Evolutionary conservation across 208 protist genomes (phyloP).

Genomic region (Acanthamoeba rhysodes): DNA sequence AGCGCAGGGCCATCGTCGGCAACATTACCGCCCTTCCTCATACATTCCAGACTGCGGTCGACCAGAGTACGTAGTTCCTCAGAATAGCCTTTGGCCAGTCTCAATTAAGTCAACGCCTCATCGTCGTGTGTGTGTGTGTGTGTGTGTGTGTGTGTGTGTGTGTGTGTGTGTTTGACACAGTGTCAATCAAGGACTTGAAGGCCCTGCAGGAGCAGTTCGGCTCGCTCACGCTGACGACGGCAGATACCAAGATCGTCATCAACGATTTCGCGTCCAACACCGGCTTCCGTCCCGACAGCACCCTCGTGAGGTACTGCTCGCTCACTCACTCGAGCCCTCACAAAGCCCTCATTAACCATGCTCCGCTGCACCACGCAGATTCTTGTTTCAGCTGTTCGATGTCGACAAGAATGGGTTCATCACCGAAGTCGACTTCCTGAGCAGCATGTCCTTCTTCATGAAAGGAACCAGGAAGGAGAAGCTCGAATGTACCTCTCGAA

Average conservation of each 20-base stretch:
- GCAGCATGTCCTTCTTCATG: slow-evolving; percentile 47
- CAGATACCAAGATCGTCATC: neutral
- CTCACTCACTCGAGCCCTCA: neutral
- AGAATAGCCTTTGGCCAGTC: too few relatives aligned
- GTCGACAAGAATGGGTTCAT: slow-evolving; percentile 47
- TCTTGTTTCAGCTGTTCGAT: slow-evolving; percentile 18
- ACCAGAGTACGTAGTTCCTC: neutral
- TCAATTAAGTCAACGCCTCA: too few relatives aligned
- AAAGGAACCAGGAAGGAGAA: neutral
- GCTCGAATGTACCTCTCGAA: slow-evolving; percentile 30
- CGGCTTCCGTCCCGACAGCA: slow-evolving; percentile 22
- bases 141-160: neutral
- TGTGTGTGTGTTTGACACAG: neutral
- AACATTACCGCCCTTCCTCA: neutral
- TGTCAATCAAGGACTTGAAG: slow-evolving; percentile 37
- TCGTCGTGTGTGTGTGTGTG: too few relatives aligned
- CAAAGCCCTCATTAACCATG: too few relatives aligned
- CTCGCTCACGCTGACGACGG: neutral
- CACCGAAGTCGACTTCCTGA: slow-evolving; percentile 35
- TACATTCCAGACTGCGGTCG: neutral
- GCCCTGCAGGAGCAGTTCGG: slow-evolving; percentile 20
- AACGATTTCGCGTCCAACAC: neutral
- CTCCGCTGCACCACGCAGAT: neutral
- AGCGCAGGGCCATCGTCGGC: slow-evolving; percentile 17
- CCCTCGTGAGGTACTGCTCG: neutral